These are phyloP conservation scores for Rhynchosporium agropyri DNA, from an alignment of 2,329 filamentous ascomycete genomes.

Conservation along the genomic window DNA sequence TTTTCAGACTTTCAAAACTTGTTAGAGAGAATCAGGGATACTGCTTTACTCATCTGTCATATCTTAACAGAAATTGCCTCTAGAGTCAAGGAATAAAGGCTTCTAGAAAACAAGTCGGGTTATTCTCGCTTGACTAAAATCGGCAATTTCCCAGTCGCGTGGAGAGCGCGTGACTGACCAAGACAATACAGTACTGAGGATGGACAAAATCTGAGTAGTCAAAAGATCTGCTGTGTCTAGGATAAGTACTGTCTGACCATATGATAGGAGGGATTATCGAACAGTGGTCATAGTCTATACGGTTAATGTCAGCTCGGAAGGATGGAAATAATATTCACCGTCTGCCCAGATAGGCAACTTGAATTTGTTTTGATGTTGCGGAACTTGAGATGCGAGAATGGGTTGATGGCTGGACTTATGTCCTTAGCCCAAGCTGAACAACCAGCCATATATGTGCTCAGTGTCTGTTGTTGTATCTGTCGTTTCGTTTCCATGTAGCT, in stretches of 20 bases:
- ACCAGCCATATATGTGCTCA: not conserved
- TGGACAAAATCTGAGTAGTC: not conserved
- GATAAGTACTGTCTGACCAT: not conserved
- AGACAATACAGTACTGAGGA: not conserved
- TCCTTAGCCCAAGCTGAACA: not conserved
- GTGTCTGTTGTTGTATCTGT: not conserved
- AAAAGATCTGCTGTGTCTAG: not conserved
- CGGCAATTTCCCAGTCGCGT: constrained; percentile 5
- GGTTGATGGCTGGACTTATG: not conserved
- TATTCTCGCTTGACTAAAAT: no score
- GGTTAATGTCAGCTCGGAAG: constrained; percentile 14
- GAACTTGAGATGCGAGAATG: constrained; percentile 7
- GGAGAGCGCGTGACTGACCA: not conserved
- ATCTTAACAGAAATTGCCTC: no score
- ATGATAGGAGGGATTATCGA: not conserved
- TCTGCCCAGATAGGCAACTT: constrained; percentile 7
- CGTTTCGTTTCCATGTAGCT: not conserved
- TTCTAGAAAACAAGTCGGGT: no score
- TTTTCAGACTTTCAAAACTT: no score
- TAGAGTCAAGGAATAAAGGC: no score
- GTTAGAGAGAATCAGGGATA: no score
- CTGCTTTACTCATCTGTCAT: no score
- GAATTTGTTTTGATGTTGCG: constrained; percentile 3
- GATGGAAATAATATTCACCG: constrained; percentile 10
- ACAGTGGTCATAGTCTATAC: not conserved